phyloP scores from a whole-genome alignment of 2,329 filamentous ascomycete species.

The Cladophialophora exuberans region DNA sequence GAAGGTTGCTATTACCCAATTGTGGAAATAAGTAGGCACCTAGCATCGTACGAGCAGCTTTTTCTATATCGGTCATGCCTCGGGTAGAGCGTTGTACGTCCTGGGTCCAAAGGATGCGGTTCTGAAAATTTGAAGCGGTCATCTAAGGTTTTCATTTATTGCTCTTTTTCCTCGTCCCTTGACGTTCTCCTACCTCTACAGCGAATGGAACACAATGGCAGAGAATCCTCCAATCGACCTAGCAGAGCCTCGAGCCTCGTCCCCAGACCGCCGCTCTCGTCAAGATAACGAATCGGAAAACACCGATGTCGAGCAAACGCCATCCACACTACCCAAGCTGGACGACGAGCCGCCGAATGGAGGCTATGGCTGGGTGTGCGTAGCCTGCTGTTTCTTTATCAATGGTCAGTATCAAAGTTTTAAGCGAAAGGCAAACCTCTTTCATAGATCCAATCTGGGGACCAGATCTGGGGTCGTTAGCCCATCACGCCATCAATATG shows the following conservation, averaged over 20 bases:
- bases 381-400: constrained; percentile 58
- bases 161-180: not conserved
- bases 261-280: not conserved
- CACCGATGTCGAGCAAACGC: constrained; percentile 23
- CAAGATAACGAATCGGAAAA: constrained; percentile 18
- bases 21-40: no score
- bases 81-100: no score
- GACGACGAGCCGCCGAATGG: constrained; percentile 53
- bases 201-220: constrained; percentile 11
- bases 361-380: constrained; percentile 66
- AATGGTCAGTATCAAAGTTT: constrained; percentile 50
- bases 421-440: not conserved
- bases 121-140: no score
- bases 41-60: no score
- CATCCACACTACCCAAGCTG: constrained; percentile 20
- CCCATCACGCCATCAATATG: constrained; percentile 17
- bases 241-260: not conserved
- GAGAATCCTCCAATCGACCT: constrained; percentile 13
- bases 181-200: not conserved
- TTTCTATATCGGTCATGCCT: no score
- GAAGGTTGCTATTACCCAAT: no score
- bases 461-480: constrained; percentile 12
- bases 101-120: no score
- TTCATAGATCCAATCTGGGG: constrained; percentile 16
- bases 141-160: no score